Conservation (phyloP, 768 basidiomycete species). For the Tulasnella sp. region DNA sequence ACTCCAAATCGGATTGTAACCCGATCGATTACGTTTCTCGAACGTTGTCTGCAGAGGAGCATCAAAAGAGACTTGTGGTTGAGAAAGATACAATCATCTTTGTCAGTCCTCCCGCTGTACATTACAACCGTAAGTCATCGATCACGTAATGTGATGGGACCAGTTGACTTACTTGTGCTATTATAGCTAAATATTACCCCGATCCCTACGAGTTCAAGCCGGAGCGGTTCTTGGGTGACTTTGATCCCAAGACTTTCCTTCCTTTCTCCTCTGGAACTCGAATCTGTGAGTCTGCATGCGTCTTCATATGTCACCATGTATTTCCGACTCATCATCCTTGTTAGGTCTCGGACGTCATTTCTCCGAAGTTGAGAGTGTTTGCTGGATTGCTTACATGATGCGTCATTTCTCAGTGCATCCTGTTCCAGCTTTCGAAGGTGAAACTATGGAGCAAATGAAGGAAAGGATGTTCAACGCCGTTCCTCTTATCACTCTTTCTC, state of each 20-base stretch:
- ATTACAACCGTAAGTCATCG: slow-evolving; percentile 9
- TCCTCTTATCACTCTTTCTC: slow-evolving; percentile 11
- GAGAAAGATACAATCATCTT: slow-evolving; percentile 7
- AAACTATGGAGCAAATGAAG: slow-evolving; percentile 13
- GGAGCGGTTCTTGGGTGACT: slow-evolving; percentile 10
- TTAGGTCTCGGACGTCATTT: slow-evolving; percentile 9
- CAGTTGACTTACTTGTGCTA: background rate
- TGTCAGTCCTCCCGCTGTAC: slow-evolving; percentile 5
- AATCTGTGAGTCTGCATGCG: slow-evolving; percentile 1
- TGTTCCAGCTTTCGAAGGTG: slow-evolving; percentile 2
- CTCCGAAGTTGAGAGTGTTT: slow-evolving; percentile 8
- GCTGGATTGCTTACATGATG: slow-evolving; percentile 6
- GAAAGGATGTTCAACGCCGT: slow-evolving; percentile 8
- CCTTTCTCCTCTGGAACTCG: slow-evolving; percentile 11
- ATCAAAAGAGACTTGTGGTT: slow-evolving; percentile 2
- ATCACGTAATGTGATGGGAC: background rate
- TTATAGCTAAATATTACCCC: slow-evolving; percentile 13
- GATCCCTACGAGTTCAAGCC: slow-evolving; percentile 14
- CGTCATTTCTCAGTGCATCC: slow-evolving; percentile 7
- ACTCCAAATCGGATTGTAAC: background rate
- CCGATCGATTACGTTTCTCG: background rate
- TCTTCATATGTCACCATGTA: background rate
- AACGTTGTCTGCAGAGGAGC: background rate
- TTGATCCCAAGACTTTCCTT: slow-evolving; percentile 4
- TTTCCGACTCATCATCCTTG: background rate